Evolutionary conservation across 163 green algal genomes (phyloP), one percentile per base, ranked within the genome.

Genomic region (Prototheca wickerhamii): DNA sequence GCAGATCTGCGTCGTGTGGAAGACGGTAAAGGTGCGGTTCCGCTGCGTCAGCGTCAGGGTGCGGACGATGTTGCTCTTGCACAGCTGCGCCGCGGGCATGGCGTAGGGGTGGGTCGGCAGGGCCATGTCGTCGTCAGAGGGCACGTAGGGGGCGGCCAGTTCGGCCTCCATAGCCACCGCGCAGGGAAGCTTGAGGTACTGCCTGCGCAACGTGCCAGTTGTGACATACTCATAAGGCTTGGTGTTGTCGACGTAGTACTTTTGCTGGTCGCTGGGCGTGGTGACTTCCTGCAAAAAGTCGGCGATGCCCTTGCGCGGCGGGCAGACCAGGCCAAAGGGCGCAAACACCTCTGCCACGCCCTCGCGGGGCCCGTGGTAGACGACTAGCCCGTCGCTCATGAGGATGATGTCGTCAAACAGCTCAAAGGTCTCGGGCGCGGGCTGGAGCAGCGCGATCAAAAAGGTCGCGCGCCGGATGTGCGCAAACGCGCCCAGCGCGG

Each of bases 341-440:
- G 70, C 51, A 31, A 91, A 86, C 66, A 87, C 85, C 8, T 71
- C 69, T 35, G 86, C 20, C 18, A 80, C 76, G 7, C 72, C 54
- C 4, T 56, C 44, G 23, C 75, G 49, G 10, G 79, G 78, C 15
- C 17, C 83, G 43, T 81, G 70, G 63, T 55, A 75, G 17, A 53
- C 25, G 1, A 70, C 46, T 25, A 49, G 33, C 3, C 60, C 67
- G 46, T 34, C 29, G n/a, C 46, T 46, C 17, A 72, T 25, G 20
- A 68, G 53, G 26, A 94, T 61, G 35, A 94, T 29, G 61, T 94
- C 86, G 63, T 94, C 83, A 66, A 92, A 94, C 12, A 86, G 73
- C 7, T 76, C 63, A 43, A 78, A 86, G 4, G 82, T 80, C 84
- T 94, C 87, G 4, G 87, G 87, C 2, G 76, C 65, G 12, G 87